Conservation (phyloP, 2,329 filamentous ascomycete genomes). For the Aaosphaeria arxii region DNA sequence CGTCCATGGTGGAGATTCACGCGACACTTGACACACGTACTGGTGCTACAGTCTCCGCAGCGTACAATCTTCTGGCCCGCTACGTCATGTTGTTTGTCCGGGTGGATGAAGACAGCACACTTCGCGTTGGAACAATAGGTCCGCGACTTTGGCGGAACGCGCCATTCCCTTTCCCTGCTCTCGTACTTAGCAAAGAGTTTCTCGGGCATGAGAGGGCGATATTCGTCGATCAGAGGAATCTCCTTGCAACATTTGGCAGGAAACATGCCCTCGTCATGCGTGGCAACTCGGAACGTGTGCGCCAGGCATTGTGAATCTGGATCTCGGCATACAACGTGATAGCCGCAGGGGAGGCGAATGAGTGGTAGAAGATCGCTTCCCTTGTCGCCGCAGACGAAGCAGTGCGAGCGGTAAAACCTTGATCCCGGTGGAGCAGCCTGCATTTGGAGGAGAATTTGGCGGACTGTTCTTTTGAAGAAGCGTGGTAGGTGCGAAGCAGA, state of each 20-base stretch:
- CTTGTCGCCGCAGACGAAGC: background rate
- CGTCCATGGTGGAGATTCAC: background rate
- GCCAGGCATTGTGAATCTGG: background rate
- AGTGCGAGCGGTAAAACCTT: background rate
- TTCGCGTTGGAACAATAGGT: too few relatives aligned
- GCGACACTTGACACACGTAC: background rate
- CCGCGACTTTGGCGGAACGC: constrained; percentile 2
- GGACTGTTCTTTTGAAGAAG: too few relatives aligned
- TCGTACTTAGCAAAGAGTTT: constrained; percentile 17
- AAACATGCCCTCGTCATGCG: constrained; percentile 22
- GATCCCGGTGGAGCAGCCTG: too few relatives aligned
- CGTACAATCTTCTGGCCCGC: background rate
- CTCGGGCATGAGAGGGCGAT: constrained; percentile 12
- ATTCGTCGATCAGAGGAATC: constrained; percentile 21
- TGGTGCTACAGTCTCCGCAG: background rate
- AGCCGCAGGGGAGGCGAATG: background rate
- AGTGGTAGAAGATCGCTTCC: background rate
- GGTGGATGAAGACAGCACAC: too few relatives aligned
- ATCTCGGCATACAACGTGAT: background rate
- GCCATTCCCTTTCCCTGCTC: constrained; percentile 24
- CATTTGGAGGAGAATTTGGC: too few relatives aligned
- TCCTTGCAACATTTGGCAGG: constrained; percentile 25
- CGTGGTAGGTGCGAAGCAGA: too few relatives aligned
- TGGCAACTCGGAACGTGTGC: constrained; percentile 19
- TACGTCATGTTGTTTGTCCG: background rate